Percentiles rank a stretch among this genome's conserved stretches.
These are phyloP conservation scores for Trichoderma reesei DNA, from an alignment of 495 filamentous ascomycete species.

Conservation along the genomic window DNA sequence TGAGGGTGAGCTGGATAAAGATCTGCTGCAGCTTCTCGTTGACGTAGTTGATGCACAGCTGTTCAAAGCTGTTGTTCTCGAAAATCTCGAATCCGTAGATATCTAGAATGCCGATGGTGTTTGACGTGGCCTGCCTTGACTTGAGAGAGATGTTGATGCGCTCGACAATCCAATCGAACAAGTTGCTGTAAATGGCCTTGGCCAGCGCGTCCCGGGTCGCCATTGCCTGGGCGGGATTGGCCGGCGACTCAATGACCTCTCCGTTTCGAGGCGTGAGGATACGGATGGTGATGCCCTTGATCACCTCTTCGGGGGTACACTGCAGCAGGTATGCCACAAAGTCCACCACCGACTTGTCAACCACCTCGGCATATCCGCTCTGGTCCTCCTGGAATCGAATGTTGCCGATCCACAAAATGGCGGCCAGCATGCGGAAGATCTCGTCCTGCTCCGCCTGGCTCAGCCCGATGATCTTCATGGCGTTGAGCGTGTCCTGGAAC, in stretches of 20 bases:
- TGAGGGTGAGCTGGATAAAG: slow-evolving; percentile 95
- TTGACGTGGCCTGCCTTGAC: slow-evolving; percentile 62
- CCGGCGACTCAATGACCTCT: slow-evolving; percentile 79
- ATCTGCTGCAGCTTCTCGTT: slow-evolving; percentile 99
- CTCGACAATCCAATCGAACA: slow-evolving; percentile 98
- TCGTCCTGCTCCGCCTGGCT: slow-evolving; percentile 83
- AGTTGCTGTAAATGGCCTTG: slow-evolving; percentile 92
- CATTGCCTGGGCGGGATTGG: slow-evolving; percentile 83
- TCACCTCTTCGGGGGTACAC: slow-evolving; percentile 67
- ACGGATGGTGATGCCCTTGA: slow-evolving; percentile 82
- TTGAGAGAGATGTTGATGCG: slow-evolving; percentile 84
- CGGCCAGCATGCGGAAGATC: slow-evolving; percentile 92
- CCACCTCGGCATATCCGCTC: slow-evolving; percentile 73
- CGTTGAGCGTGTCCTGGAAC: slow-evolving; percentile 84
- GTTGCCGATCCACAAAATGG: slow-evolving; percentile 92
- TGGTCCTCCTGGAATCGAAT: slow-evolving; percentile 82
- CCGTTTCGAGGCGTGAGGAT: slow-evolving; percentile 85
- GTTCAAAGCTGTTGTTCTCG: slow-evolving; percentile 97
- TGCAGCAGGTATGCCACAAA: slow-evolving; percentile 92
- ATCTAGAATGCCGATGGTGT: slow-evolving; percentile 95
- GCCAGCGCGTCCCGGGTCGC: slow-evolving; percentile 89
- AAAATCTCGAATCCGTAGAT: slow-evolving; percentile 99
- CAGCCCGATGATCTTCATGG: slow-evolving; percentile 91
- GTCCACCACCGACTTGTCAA: slow-evolving; percentile 81
- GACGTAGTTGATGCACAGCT: slow-evolving; percentile 99